Percentiles rank a stretch among this genome's conserved stretches.
These are phyloP conservation scores for Fusarium cyanostomum DNA, from an alignment of 2,329 filamentous ascomycete species.

Conservation along the genomic window DNA sequence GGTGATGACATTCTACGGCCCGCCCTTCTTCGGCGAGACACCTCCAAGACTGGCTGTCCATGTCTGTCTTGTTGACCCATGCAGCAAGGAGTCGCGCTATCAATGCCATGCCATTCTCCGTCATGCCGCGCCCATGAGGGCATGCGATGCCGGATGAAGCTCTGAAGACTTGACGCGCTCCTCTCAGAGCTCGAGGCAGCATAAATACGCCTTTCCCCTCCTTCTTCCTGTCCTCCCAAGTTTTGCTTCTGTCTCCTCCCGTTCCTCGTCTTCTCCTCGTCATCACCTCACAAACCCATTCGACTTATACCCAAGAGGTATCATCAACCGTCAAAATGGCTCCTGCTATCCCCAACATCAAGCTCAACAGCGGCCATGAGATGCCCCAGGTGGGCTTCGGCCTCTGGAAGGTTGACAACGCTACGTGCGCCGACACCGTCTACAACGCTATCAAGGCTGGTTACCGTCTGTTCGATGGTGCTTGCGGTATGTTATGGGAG, in stretches of 20 bases:
- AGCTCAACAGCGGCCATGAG: constrained; percentile 71
- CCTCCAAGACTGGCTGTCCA: constrained; percentile 8
- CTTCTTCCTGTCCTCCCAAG: constrained; percentile 1
- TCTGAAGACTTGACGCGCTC: constrained; percentile 17
- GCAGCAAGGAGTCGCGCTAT: constrained; percentile 35
- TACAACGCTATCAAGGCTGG: constrained; percentile 77
- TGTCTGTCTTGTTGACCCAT: constrained; percentile 12
- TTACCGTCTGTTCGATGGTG: constrained; percentile 69
- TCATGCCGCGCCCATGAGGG: constrained; percentile 33
- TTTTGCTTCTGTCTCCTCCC: constrained; percentile 11
- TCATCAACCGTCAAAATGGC: constrained; percentile 47
- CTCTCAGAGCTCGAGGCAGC: constrained; percentile 15
- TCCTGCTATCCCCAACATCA: constrained; percentile 57
- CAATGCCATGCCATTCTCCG: constrained; percentile 23
- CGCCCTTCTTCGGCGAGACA: background rate
- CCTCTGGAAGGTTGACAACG: constrained; percentile 85
- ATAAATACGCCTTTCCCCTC: constrained; percentile 34
- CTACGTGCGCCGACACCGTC: constrained; percentile 76
- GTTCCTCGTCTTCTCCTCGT: constrained; percentile 5
- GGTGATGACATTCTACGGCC: constrained; percentile 19
- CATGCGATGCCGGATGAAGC: constrained; percentile 7
- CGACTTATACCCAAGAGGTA: constrained; percentile 6
- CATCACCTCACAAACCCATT: constrained; percentile 6
- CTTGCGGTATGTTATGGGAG: constrained; percentile 59
- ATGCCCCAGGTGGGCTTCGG: constrained; percentile 83